Evolutionary conservation across 1,284 basidiomycete genomes (phyloP), one percentile per base, ranked within the genome.

Genomic region (Ceraceosorus guamensis): DNA sequence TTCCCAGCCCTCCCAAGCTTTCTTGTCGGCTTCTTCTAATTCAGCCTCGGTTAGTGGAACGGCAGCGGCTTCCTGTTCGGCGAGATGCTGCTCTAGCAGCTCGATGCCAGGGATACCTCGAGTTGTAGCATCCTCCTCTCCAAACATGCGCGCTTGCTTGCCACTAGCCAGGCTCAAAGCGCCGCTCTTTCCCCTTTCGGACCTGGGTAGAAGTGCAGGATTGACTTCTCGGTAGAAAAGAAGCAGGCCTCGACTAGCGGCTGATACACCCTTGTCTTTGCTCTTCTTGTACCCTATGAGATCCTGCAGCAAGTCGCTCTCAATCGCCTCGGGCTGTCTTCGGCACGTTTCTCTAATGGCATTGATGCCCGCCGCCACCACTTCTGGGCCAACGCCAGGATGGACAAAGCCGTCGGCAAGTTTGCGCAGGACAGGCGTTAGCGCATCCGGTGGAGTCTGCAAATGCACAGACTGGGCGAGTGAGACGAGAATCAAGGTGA

Each of bases 211-310:
- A 84, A 98, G 83, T 2, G 84, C 86, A 0, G 95, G 95, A 77
- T 97, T 97, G 60, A 96, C 89, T 68, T 97, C 93, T 37, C 95
- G 82, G 79, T 91, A 99, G n/a, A 98, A 80, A 71, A 88, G 87
- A 55, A 98, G 79, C 53, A 99, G 76, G 41, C 91, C 89, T 41
- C 95, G 81, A 0, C 90, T 85, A 34, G 89, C 92, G 10, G 89
- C 85, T 10, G 87, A 86, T 24, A 97, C 91, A 4, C 88, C 84
- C 79, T 98, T 98, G 77, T 97, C 93, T 66, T 87, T 85, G 66
- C 89, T 92, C 80, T 92, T 96, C 70, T 87, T 82, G 78, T 99
- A 99, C 77, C 91, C 90, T 50, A 98, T 83, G 60, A 99, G 77
- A 78, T 99, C 95, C 0, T 87, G 85, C 3, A 99, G 80, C 30